Conservation (phyloP, 2,329 filamentous ascomycete genomes). For the Parascedosporium putredinis region DNA sequence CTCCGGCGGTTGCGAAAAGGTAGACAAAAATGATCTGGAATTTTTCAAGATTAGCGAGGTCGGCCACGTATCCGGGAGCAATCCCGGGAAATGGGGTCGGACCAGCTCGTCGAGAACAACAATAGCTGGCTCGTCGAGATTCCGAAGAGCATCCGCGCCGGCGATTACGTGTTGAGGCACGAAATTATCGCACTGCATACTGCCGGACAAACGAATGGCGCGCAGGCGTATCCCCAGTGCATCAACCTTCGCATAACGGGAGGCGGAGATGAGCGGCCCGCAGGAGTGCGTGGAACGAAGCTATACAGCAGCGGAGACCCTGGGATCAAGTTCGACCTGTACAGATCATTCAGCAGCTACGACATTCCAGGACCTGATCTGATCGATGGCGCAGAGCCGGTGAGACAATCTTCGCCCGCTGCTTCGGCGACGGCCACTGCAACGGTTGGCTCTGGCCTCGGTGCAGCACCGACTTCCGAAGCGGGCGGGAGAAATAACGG, state of each 20-base stretch:
- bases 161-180: constrained; percentile 44
- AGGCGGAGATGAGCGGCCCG: constrained; percentile 15
- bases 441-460: not conserved
- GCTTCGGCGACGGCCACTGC: not conserved
- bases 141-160: constrained; percentile 33
- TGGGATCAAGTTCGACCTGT: not conserved
- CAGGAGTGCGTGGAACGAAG: not conserved
- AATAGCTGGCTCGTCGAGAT: constrained; percentile 36
- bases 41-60: constrained; percentile 51
- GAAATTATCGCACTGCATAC: constrained; percentile 46
- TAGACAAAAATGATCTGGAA: constrained; percentile 38
- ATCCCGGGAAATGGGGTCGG: constrained; percentile 43
- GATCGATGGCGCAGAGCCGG: constrained; percentile 6
- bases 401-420: not conserved
- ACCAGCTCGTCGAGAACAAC: constrained; percentile 36
- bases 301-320: not conserved
- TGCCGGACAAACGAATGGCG: constrained; percentile 27
- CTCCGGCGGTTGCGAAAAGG: constrained; percentile 37
- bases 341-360: constrained; percentile 3
- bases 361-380: constrained; percentile 8
- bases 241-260: constrained; percentile 37
- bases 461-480: not conserved
- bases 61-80: constrained; percentile 36
- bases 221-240: constrained; percentile 44
- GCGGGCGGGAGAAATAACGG: not conserved